A percentile compares a stretch with the other conserved stretches of the same genome.
These are phyloP conservation scores for Peronosclerospora sorghi DNA, from an alignment of 352 stramenopile species.

Conservation along the genomic window DNA sequence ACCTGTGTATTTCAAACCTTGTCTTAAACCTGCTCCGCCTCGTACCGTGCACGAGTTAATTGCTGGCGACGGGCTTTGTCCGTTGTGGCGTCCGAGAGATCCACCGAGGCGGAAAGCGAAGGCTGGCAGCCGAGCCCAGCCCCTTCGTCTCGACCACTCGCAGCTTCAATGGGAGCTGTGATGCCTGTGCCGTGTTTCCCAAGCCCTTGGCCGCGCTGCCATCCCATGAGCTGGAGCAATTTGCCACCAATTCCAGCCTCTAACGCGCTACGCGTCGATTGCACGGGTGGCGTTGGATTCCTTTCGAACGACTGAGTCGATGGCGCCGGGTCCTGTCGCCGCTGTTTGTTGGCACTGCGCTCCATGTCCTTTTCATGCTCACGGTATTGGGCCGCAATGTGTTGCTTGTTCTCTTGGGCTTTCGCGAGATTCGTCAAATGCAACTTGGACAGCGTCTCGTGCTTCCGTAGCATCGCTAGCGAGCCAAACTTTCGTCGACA, in stretches of 20 bases:
- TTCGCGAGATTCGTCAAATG: conserved; percentile 70
- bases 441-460: conserved; percentile 67
- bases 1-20: not conserved
- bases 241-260: conserved; percentile 69
- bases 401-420: conserved; percentile 59
- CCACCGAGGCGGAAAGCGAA: conserved; percentile 18
- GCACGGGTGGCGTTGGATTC: too few relatives aligned
- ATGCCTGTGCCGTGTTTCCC: conserved; percentile 75
- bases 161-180: conserved; percentile 46
- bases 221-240: conserved; percentile 84
- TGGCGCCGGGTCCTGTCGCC: conserved; percentile 9
- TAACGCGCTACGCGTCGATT: conserved; percentile 10
- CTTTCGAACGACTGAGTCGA: not conserved
- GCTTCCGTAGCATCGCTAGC: conserved; percentile 60
- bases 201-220: conserved; percentile 73
- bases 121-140: conserved; percentile 41
- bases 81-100: conserved; percentile 35
- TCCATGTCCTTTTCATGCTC: conserved; percentile 43
- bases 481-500: conserved; percentile 75
- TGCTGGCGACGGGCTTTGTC: conserved; percentile 57
- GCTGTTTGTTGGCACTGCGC: conserved; percentile 23
- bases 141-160: conserved; percentile 27
- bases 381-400: conserved; percentile 43
- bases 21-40: conserved; percentile 12
- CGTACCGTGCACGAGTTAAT: conserved; percentile 51